Base-by-base conservation (phyloP, 352 stramenopile genomes). In the Phytophthora ramorum region DNA sequence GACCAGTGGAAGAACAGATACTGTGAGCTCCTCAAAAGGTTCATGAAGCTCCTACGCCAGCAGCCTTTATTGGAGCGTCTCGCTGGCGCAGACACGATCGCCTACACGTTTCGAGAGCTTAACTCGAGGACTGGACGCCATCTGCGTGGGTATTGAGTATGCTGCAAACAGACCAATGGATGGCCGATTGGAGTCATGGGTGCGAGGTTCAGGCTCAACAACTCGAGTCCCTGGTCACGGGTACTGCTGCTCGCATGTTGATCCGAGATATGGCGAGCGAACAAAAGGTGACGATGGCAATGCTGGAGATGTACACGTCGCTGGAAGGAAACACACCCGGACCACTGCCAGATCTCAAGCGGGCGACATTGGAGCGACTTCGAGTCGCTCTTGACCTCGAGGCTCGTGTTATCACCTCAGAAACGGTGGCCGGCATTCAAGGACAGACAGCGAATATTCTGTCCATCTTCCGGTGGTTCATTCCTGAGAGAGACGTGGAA, bases 21-120 rank as follows among this genome's bases (percentile, higher is more conserved):
- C n/a, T n/a, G n/a, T n/a, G n/a, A n/a, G n/a, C n/a, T n/a, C n/a
- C n/a, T n/a, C n/a, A n/a, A n/a, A n/a, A n/a, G n/a, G n/a, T 65
- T 70, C 26, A 28, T 68, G 2, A 59, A 50, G 32, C 13, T 69
- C 37, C 43, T 73, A 30, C 52, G 58, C 34, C 17, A 16, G 7
- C 35, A 35, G 7, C 38, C 49, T 5, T 20, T 64, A 14, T 35
- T 73, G 13, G 19, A 58, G 26, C 59, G 65, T 9, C 59, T 69
- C 5, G 65, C 65, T 12, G 55, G 24, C 13, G 49, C 38, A 7
- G 58, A 69, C 24, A 43, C 40, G 1, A 32, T 58, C 40, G 53
- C 64, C 1, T 46, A 24, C 17, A 38, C 24, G 5, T 32, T 65
- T n/a, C 17, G 12, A 16, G 58, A 59, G 1, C 10, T 64, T 3